A percentile compares a stretch with the other conserved stretches of the same genome.
phyloP scores from a whole-genome alignment of 441 rosid species.

The Lepidium campestre region DNA sequence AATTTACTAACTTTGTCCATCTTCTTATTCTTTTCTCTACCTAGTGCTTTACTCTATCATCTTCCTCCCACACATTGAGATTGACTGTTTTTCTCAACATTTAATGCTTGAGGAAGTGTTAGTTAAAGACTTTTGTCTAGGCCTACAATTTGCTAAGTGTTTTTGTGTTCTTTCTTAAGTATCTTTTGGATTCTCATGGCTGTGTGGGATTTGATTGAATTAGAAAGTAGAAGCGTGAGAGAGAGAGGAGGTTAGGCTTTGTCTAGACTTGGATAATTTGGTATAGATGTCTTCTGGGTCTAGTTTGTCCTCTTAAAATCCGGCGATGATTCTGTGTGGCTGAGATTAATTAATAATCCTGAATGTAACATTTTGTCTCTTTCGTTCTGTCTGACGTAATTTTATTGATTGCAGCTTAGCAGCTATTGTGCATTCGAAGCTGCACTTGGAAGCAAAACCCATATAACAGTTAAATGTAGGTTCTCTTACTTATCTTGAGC shows the following conservation, averaged over 20 bases:
- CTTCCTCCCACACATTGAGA: neutral
- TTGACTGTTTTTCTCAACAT: neutral
- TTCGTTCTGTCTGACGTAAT: neutral
- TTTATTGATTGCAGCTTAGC: conserved; percentile 17
- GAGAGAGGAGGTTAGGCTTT: neutral
- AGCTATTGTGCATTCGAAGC: neutral
- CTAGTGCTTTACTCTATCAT: neutral
- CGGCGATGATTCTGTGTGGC: neutral
- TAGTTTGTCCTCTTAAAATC: neutral
- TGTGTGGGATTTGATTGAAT: neutral
- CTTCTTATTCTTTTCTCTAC: neutral
- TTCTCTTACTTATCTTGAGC: conserved; percentile 1
- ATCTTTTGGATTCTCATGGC: neutral
- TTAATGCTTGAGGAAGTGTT: neutral
- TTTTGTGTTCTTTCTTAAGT: neutral
- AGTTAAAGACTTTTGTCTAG: neutral
- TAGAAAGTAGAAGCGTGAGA: neutral
- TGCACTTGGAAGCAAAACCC: neutral
- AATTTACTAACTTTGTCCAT: neutral
- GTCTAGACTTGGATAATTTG: neutral
- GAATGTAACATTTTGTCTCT: neutral
- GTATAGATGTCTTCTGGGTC: neutral
- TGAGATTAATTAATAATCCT: neutral
- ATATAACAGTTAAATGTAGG: conserved; percentile 9
- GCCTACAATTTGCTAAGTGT: neutral